These are phyloP conservation scores for Phyllostachys edulis DNA, from an alignment of 176 grass and related monocot species.

Conservation along the genomic window DNA sequence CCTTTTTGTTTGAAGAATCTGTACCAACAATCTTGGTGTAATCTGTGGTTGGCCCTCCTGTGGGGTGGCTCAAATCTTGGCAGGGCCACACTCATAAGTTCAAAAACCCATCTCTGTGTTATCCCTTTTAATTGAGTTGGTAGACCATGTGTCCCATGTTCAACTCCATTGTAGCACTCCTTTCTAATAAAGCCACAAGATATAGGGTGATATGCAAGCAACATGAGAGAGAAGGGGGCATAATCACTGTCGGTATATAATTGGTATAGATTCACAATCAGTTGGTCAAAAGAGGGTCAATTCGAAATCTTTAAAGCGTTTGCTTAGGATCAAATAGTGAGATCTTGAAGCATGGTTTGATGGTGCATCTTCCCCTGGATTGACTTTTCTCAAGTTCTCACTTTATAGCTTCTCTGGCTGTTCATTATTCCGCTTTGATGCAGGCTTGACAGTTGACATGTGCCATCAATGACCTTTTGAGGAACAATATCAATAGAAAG, in stretches of 20 bases:
- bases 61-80: constrained; percentile 34
- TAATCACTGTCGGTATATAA: constrained; percentile 2
- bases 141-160: constrained; percentile 40
- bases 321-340: constrained; percentile 24
- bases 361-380: constrained; percentile 23
- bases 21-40: constrained; percentile 37
- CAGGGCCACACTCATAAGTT: constrained; percentile 18
- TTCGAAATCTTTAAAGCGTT: constrained; percentile 38
- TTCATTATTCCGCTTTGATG: constrained; percentile 24
- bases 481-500: constrained; percentile 37
- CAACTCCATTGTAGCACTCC: constrained; percentile 29
- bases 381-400: background rate
- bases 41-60: background rate
- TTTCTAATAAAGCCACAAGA: constrained; percentile 43
- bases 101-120: constrained; percentile 4
- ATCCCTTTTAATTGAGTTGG: constrained; percentile 33
- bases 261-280: constrained; percentile 17
- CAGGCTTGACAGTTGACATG: constrained; percentile 34
- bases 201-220: constrained; percentile 59
- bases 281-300: constrained; percentile 47
- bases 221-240: background rate
- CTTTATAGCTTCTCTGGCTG: constrained; percentile 4
- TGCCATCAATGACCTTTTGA: constrained; percentile 11
- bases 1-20: constrained; percentile 29
- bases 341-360: constrained; percentile 26